Conservation (phyloP, 2,329 filamentous ascomycete species). For the Pseudocercospora crystallina region DNA sequence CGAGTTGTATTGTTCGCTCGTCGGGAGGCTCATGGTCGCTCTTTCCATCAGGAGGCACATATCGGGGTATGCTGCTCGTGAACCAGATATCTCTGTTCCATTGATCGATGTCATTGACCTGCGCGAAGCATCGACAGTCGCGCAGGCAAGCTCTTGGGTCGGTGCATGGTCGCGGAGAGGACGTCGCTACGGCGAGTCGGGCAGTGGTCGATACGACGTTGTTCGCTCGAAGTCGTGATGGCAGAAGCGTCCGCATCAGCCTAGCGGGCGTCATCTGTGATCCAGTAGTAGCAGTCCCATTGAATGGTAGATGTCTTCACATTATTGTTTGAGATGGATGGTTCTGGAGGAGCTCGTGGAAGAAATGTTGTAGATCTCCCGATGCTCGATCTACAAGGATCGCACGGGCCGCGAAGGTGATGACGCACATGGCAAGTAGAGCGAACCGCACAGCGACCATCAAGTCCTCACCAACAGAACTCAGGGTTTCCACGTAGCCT, state of each 20-base stretch:
- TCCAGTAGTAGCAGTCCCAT: slow-evolving; percentile 14
- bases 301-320: slow-evolving; percentile 4
- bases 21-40: slow-evolving; percentile 50
- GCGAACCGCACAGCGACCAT: no score
- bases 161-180: slow-evolving; percentile 12
- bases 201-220: slow-evolving; percentile 14
- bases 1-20: slow-evolving; percentile 61
- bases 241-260: slow-evolving; percentile 49
- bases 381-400: no score
- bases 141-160: slow-evolving; percentile 25
- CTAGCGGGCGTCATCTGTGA: slow-evolving; percentile 38
- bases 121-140: slow-evolving; percentile 33
- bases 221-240: slow-evolving; percentile 36
- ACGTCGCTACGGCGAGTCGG: slow-evolving; percentile 1
- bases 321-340: not conserved
- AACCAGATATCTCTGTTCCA: slow-evolving; percentile 44
- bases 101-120: slow-evolving; percentile 30
- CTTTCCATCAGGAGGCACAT: slow-evolving; percentile 12
- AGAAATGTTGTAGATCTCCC: no score
- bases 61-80: slow-evolving; percentile 40
- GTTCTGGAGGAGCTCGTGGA: no score
- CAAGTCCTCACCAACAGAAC: no score
- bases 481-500: no score
- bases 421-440: no score
- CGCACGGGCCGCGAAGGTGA: no score